Evolutionary conservation across 192 early-diverging fungal genomes (phyloP).

Genomic region (Thamnidium elegans): DNA sequence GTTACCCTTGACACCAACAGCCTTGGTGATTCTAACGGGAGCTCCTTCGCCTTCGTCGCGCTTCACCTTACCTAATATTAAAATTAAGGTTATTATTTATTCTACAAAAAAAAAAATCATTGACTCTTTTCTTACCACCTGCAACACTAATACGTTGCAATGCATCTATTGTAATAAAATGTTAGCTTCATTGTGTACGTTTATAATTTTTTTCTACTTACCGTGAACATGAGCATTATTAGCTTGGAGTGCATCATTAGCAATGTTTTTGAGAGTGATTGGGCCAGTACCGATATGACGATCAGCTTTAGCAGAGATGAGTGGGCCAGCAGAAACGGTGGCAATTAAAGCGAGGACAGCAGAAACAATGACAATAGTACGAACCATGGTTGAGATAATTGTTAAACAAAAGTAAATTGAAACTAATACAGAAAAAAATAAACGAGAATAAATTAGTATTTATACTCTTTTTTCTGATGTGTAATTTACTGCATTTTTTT

Average conservation of each 20-base stretch:
- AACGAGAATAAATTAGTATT: background rate
- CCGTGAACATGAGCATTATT: background rate
- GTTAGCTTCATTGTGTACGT: too few species aligned
- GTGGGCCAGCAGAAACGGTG: background rate
- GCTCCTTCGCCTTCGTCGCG: too few species aligned
- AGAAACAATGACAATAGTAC: background rate
- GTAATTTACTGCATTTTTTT: too few species aligned
- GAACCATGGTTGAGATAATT: slow-evolving; percentile 6
- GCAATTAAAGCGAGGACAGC: background rate
- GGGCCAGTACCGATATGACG: background rate
- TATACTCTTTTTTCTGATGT: background rate
- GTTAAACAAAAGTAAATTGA: background rate
- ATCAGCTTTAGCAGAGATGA: background rate
- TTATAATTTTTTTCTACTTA: background rate
- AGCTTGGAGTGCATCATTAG: too few species aligned
- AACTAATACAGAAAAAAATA: background rate
- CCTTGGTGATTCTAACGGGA: too few species aligned
- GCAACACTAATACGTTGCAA: too few species aligned
- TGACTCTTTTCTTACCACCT: too few species aligned
- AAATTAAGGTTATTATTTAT: too few species aligned
- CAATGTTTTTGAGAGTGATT: background rate
- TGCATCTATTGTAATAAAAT: too few species aligned
- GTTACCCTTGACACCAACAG: too few species aligned
- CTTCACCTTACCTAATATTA: too few species aligned
- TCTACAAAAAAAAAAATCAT: too few species aligned